Evolutionary conservation across 129 eudicot species (phyloP), one percentile per base, ranked within the genome.

Genomic region (Glebionis coronaria): DNA sequence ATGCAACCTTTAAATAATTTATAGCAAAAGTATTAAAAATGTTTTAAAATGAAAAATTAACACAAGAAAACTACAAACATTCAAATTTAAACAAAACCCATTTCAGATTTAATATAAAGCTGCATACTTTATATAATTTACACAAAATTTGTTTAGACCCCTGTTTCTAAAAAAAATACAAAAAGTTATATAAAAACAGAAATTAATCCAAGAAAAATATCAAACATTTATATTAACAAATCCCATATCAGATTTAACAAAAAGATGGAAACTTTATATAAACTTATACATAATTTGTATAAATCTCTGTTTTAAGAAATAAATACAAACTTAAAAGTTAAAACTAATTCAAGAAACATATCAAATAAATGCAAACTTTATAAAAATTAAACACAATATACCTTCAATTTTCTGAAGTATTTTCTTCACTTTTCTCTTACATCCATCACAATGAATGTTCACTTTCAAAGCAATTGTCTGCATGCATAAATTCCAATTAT

Each of bases 361-460:
- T 13, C 27, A 72, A 25, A 56, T 18, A 18, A 9, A 57, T 23
- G 21, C 15, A 0, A 67, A 68, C 42, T 49, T 75, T 75, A 57
- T n/a, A 44, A 10, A 55, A 44, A 12, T 74, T 19, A 15, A 55
- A 45, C 42, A 19, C 53, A 45, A 15, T 87, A 6, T 70, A 92
- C 98, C 98, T 1, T 92, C 98, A 70, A 88, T 88, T 79, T 92
- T 92, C 83, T 92, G 96, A 87, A 92, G 79, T 85, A 88, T 86
- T 82, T 88, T 92, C 90, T 83, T 92, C 78, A 92, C 98, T 79
- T 92, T 88, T 13, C 81, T 82, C 84, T 86, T 92, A 70, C 98
- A 92, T 1, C 98, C 98, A 86, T 92, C 98, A 86, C 98, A 92
- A 79, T 92, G 98, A 56, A 92, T 88, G 76, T 92, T 88, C 81